These are phyloP conservation scores for Ophiorrhiza pumila DNA, from an alignment of 257 asterid genomes.

Conservation along the genomic window DNA sequence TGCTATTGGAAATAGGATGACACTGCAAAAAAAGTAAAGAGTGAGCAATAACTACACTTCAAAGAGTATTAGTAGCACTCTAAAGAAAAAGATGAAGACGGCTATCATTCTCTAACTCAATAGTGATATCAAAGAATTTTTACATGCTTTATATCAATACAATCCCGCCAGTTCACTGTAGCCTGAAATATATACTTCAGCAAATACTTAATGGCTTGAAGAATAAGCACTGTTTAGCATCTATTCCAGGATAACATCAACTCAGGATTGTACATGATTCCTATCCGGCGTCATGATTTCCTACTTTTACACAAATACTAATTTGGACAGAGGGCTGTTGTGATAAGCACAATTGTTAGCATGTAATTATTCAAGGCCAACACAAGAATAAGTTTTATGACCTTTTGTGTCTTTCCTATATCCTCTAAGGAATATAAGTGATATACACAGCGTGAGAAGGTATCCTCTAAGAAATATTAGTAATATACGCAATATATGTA, in stretches of 20 bases:
- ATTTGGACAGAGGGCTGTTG: not conserved
- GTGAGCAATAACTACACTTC: slow-evolving; percentile 15
- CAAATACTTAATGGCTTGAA: not conserved
- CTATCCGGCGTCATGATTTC: not conserved
- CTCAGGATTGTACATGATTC: not conserved
- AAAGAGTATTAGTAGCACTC: not conserved
- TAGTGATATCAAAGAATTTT: not conserved
- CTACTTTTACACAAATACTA: too few relatives aligned
- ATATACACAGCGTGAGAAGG: not conserved
- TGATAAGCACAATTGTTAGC: not conserved
- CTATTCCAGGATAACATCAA: not conserved
- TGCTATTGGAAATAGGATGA: slow-evolving; percentile 43
- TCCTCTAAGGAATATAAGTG: slow-evolving; percentile 2
- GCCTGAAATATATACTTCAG: not conserved
- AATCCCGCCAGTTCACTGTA: not conserved
- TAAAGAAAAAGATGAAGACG: not conserved
- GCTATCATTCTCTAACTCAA: not conserved
- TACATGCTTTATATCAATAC: not conserved
- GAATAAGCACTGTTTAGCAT: not conserved
- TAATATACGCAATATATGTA: not conserved
- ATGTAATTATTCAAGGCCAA: not conserved
- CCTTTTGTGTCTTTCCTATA: not conserved
- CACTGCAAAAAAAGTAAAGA: slow-evolving; percentile 33
- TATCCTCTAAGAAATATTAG: not conserved
- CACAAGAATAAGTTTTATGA: not conserved